Conservation (phyloP, 2,329 filamentous ascomycete species). For the Aspergillus puulaauensis region DNA sequence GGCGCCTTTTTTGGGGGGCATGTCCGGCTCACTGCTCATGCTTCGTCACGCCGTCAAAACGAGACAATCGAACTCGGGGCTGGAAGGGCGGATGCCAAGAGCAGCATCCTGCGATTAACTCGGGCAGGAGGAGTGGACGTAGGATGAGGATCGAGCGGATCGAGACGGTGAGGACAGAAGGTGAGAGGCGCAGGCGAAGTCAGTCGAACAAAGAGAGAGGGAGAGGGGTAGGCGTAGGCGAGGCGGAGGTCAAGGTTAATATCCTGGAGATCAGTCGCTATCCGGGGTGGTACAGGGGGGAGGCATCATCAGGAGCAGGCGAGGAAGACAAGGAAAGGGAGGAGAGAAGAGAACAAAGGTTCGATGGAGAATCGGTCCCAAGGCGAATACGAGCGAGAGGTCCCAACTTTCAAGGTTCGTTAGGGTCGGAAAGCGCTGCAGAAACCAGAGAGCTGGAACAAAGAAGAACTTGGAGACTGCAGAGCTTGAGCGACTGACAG, state of each 20-base stretch:
- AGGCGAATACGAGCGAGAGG: neutral
- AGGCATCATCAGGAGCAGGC: neutral
- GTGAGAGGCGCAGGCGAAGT: neutral
- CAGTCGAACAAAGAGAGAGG: neutral
- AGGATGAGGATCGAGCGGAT: neutral
- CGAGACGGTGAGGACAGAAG: neutral
- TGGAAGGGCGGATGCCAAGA: slow-evolving; percentile 10
- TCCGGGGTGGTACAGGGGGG: neutral
- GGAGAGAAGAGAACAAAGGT: neutral
- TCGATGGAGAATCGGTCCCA: neutral
- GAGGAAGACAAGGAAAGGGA: neutral
- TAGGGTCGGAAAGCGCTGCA: neutral
- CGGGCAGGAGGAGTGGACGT: neutral
- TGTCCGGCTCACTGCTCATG: slow-evolving; percentile 10
- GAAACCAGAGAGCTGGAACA: neutral
- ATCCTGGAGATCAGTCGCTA: neutral
- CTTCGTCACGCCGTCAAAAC: slow-evolving; percentile 16
- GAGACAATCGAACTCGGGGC: slow-evolving; percentile 9
- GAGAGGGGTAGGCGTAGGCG: neutral
- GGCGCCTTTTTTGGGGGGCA: slow-evolving; percentile 25
- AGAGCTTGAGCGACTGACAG: neutral
- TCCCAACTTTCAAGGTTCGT: neutral
- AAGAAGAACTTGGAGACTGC: no score
- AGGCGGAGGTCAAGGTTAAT: neutral
- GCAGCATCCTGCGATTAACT: slow-evolving; percentile 22